These are phyloP conservation scores for Cladosporium sp. DNA, from an alignment of 2,329 filamentous ascomycete species.

Conservation along the genomic window DNA sequence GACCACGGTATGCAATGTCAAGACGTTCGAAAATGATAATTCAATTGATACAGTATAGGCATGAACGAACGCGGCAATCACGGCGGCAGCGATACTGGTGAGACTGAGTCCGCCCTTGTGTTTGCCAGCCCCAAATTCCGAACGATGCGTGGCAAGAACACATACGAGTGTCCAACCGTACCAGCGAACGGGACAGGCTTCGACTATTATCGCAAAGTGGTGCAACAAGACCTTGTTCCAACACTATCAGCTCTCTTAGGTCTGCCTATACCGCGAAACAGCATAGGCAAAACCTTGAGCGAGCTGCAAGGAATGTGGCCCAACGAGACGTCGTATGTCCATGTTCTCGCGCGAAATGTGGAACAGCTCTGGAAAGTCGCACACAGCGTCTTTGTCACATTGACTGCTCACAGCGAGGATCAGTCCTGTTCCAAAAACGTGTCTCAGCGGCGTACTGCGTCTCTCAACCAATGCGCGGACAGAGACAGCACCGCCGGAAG, in stretches of 20 bases:
- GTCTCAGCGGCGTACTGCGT: too few relatives aligned
- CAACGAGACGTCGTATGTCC: neutral
- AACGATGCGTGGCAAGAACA: neutral
- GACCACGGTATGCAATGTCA: too few relatives aligned
- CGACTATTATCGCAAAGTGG: slow-evolving; percentile 50
- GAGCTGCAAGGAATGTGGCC: neutral
- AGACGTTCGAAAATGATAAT: too few relatives aligned
- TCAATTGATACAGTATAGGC: neutral
- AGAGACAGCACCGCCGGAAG: neutral
- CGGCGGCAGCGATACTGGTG: slow-evolving; percentile 87
- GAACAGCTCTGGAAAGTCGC: neutral
- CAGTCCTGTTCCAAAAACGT: too few relatives aligned
- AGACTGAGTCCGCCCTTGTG: slow-evolving; percentile 88
- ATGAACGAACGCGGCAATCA: slow-evolving; percentile 99
- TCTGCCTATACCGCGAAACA: slow-evolving; percentile 86
- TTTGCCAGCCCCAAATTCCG: neutral
- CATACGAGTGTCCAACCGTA: slow-evolving; percentile 62
- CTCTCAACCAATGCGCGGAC: neutral
- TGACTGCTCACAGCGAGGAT: too few relatives aligned
- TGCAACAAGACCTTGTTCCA: slow-evolving; percentile 91
- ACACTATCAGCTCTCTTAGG: slow-evolving; percentile 84
- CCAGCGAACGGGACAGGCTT: slow-evolving; percentile 41
- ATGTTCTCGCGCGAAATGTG: neutral
- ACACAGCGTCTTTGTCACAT: too few relatives aligned
- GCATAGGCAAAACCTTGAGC: slow-evolving; percentile 55